These are phyloP conservation scores for Luffa aegyptiaca DNA, from an alignment of 306 rosid genomes.

Conservation along the genomic window DNA sequence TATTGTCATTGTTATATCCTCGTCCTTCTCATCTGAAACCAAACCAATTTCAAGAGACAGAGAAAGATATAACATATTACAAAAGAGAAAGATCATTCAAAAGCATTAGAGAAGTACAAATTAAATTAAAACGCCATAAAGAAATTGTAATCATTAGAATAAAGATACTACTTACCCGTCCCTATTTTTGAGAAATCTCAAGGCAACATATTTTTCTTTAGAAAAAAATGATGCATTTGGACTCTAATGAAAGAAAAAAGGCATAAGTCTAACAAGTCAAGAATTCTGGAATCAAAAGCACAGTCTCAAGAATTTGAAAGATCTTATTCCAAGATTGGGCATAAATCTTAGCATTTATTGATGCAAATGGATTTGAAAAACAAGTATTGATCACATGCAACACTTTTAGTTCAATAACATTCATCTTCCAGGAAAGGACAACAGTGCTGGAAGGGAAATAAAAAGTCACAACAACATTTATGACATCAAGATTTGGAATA, in stretches of 20 bases:
- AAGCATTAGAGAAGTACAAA: too few relatives aligned
- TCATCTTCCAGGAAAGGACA: not conserved
- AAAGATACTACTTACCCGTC: not conserved
- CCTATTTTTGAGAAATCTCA: not conserved
- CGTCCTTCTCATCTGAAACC: too few relatives aligned
- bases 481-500: not conserved
- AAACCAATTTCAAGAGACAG: too few relatives aligned
- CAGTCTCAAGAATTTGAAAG: not conserved
- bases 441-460: not conserved
- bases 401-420: not conserved
- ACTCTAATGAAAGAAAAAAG: not conserved
- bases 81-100: too few relatives aligned
- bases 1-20: too few relatives aligned
- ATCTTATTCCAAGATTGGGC: not conserved
- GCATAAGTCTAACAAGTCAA: conserved; percentile 15
- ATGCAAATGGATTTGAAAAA: not conserved
- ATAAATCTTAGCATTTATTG: not conserved
- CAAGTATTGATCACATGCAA: not conserved
- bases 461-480: not conserved
- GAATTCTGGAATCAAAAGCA: not conserved
- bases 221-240: not conserved
- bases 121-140: too few relatives aligned
- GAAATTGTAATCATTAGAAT: not conserved
- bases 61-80: too few relatives aligned
- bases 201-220: not conserved